Percentiles rank a stretch among this genome's conserved stretches.
These are phyloP conservation scores for Colletotrichum orchidophilum DNA, from an alignment of 2,329 filamentous ascomycete genomes.

Conservation along the genomic window DNA sequence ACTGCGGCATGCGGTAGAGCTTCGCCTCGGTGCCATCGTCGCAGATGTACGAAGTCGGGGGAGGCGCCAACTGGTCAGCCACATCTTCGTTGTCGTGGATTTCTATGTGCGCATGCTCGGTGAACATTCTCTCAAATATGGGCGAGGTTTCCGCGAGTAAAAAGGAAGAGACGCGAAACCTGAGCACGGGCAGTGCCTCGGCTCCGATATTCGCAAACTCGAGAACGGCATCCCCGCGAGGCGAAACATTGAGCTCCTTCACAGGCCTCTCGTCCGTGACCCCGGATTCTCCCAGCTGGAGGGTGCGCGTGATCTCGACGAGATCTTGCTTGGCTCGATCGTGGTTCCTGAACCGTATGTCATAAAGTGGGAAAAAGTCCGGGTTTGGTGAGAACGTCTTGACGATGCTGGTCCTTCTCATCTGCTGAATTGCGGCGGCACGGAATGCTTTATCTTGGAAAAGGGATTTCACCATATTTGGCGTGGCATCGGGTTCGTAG, in stretches of 20 bases:
- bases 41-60: conserved; percentile 48
- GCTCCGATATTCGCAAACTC: conserved; percentile 58
- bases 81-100: conserved; percentile 50
- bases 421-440: conserved; percentile 52
- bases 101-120: conserved; percentile 37
- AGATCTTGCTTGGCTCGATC: conserved; percentile 55
- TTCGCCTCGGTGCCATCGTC: conserved; percentile 55
- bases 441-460: conserved; percentile 54
- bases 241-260: conserved; percentile 54
- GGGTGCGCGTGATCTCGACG: conserved; percentile 48
- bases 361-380: conserved; percentile 54
- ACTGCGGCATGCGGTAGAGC: conserved; percentile 63
- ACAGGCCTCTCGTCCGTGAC: conserved; percentile 50
- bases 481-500: conserved; percentile 54
- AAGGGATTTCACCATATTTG: conserved; percentile 52
- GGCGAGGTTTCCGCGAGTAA: conserved; percentile 61
- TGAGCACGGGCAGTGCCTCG: conserved; percentile 49
- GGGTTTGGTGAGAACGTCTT: conserved; percentile 54
- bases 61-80: conserved; percentile 45
- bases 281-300: conserved; percentile 52
- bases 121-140: conserved; percentile 60
- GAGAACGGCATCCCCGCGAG: conserved; percentile 58
- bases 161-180: conserved; percentile 62
- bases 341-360: conserved; percentile 58
- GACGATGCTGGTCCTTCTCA: conserved; percentile 56